A percentile compares a stretch with the other conserved stretches of the same genome.
Conservation (phyloP, 2,329 filamentous ascomycete genomes). For the Aquanectria penicillioides region DNA sequence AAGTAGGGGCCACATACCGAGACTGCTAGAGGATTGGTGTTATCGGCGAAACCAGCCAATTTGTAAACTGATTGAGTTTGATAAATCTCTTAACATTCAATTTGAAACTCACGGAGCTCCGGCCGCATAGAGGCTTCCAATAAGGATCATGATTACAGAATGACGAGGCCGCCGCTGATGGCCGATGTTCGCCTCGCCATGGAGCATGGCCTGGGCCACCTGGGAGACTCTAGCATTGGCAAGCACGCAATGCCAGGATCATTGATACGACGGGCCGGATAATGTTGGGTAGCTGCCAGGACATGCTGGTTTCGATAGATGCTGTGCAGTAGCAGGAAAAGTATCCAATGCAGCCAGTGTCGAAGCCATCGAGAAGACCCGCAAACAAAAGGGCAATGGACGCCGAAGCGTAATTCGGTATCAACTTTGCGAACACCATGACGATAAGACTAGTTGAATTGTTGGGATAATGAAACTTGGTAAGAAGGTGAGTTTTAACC, state of each 20-base stretch:
- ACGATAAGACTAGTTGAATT: background rate
- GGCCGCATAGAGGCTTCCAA: slow-evolving; percentile 62
- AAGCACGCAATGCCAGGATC: background rate
- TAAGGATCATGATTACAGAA: slow-evolving; percentile 63
- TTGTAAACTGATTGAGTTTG: slow-evolving; percentile 50
- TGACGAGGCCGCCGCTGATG: slow-evolving; percentile 61
- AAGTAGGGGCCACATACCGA: slow-evolving; percentile 54
- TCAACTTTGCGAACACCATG: background rate
- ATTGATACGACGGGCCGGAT: background rate
- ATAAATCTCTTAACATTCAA: slow-evolving; percentile 36
- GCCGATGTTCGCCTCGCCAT: slow-evolving; percentile 57
- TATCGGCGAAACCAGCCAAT: slow-evolving; percentile 55
- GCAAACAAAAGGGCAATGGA: slow-evolving; percentile 50
- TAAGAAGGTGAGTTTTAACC: too few relatives aligned
- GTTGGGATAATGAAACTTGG: too few relatives aligned
- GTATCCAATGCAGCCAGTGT: slow-evolving; percentile 5
- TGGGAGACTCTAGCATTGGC: background rate
- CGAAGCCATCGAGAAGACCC: slow-evolving; percentile 1
- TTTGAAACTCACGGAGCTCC: slow-evolving; percentile 31
- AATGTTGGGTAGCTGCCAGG: background rate
- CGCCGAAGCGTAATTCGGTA: background rate
- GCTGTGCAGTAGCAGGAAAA: background rate
- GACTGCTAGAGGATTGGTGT: slow-evolving; percentile 50
- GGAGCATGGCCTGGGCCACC: slow-evolving; percentile 1
- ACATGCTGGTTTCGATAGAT: background rate